Percentiles rank a stretch among this genome's conserved stretches.
Evolutionary conservation across 768 basidiomycete genomes (phyloP).

Genomic region (Asterophora parasitica): DNA sequence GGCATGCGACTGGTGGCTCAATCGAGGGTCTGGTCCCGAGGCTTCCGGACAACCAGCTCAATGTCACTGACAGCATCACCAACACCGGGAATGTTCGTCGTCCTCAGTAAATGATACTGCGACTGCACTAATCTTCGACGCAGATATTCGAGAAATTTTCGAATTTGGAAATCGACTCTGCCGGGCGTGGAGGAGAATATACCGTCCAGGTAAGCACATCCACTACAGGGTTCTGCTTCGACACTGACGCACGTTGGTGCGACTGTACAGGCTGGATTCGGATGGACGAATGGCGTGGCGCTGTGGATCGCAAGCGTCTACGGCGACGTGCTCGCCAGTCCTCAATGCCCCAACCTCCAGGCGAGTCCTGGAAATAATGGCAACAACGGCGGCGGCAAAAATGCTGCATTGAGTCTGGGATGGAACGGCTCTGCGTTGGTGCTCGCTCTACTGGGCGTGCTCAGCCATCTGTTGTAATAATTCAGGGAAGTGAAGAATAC

Average conservation of each 20-base stretch:
- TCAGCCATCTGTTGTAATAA: not conserved
- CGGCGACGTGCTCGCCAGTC: conserved; percentile 53
- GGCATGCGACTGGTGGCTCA: conserved; percentile 86
- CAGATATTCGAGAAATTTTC: conserved; percentile 93
- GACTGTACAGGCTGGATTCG: conserved; percentile 59
- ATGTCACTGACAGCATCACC: conserved; percentile 57
- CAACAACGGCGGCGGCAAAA: conserved; percentile 13
- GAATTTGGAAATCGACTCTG: conserved; percentile 67
- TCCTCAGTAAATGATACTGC: not conserved
- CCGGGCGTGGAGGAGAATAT: conserved; percentile 83
- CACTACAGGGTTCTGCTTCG: not conserved
- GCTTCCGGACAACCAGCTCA: conserved; percentile 65
- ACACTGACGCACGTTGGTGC: not conserved
- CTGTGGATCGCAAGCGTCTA: conserved; percentile 72
- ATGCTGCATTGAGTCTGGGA: conserved; percentile 8
- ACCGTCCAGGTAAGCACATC: conserved; percentile 58
- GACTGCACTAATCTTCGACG: not conserved
- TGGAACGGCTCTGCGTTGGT: conserved; percentile 5
- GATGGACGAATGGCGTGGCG: conserved; percentile 84
- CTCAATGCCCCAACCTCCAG: conserved; percentile 53
- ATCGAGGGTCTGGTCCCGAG: conserved; percentile 66
- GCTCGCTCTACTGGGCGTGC: not conserved
- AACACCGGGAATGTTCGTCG: conserved; percentile 70
- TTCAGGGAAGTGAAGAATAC: too few relatives aligned
- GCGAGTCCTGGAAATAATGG: conserved; percentile 7